A percentile compares a stretch with the other conserved stretches of the same genome.
phyloP scores from a whole-genome alignment of 2,329 filamentous ascomycete genomes.

The Pyricularia sp. region DNA sequence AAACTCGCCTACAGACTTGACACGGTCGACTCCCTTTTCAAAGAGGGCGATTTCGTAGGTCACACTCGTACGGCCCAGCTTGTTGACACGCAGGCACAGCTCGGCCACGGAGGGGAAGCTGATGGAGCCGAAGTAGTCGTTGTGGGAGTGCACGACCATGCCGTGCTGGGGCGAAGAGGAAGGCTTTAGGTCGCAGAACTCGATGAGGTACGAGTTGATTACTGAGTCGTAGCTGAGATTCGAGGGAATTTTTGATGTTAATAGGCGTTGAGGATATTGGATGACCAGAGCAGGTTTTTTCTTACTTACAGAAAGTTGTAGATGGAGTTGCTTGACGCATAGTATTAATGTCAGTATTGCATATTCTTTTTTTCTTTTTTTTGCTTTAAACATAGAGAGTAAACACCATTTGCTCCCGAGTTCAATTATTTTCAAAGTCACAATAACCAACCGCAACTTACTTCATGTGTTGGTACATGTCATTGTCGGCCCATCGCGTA shows the following conservation, averaged over 20 bases:
- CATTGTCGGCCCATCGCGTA: constrained; percentile 87
- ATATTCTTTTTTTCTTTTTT: background rate
- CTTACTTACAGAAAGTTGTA: constrained; percentile 63
- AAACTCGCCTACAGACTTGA: constrained; percentile 79
- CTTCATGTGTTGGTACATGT: constrained; percentile 92
- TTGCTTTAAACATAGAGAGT: no score
- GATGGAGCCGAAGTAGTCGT: constrained; percentile 75
- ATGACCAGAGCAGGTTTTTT: background rate
- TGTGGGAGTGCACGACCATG: constrained; percentile 77
- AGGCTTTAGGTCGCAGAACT: constrained; percentile 65
- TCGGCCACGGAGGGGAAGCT: constrained; percentile 77
- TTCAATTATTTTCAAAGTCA: background rate
- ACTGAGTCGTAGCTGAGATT: constrained; percentile 70
- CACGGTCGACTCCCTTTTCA: constrained; percentile 59
- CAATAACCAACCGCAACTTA: background rate
- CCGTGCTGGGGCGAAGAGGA: constrained; percentile 64
- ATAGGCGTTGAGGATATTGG: background rate
- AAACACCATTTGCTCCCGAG: no score
- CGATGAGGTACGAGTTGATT: constrained; percentile 80
- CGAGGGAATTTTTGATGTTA: background rate
- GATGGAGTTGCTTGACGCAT: constrained; percentile 52
- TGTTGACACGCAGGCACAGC: constrained; percentile 71
- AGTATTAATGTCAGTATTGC: background rate
- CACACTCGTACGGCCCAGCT: constrained; percentile 77
- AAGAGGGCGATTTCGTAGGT: constrained; percentile 88